Conservation (phyloP, 2,329 filamentous ascomycete genomes). For the Diaporthe vaccinii region DNA sequence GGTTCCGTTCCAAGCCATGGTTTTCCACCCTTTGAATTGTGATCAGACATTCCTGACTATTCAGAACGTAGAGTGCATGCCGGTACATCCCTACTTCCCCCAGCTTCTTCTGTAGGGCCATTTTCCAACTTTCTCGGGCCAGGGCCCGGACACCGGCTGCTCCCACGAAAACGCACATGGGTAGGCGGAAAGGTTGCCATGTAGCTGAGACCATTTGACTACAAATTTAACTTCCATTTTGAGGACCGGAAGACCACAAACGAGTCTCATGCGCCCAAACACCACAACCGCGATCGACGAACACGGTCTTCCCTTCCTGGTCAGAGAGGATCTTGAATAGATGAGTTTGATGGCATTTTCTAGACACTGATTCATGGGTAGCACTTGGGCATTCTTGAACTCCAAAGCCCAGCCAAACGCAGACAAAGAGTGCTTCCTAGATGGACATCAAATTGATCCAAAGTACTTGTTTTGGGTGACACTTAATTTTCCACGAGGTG, state of each 20-base stretch:
- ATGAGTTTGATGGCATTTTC: no score
- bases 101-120: neutral
- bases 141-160: neutral
- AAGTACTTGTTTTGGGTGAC: no score
- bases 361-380: neutral
- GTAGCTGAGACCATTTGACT: neutral
- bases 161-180: neutral
- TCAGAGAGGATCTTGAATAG: neutral
- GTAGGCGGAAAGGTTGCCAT: neutral
- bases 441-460: neutral
- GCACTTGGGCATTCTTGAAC: neutral
- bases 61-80: neutral
- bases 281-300: no score
- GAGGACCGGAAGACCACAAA: neutral
- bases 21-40: neutral
- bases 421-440: neutral
- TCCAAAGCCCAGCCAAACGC: neutral
- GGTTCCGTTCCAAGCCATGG: no score
- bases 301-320: no score
- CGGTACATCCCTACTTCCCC: neutral
- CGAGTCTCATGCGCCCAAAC: neutral
- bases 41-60: neutral
- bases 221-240: neutral
- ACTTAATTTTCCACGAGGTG: neutral
- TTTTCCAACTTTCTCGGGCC: neutral